Evolutionary conservation across 768 basidiomycete genomes (phyloP).

Genomic region (Ramaria sp.): DNA sequence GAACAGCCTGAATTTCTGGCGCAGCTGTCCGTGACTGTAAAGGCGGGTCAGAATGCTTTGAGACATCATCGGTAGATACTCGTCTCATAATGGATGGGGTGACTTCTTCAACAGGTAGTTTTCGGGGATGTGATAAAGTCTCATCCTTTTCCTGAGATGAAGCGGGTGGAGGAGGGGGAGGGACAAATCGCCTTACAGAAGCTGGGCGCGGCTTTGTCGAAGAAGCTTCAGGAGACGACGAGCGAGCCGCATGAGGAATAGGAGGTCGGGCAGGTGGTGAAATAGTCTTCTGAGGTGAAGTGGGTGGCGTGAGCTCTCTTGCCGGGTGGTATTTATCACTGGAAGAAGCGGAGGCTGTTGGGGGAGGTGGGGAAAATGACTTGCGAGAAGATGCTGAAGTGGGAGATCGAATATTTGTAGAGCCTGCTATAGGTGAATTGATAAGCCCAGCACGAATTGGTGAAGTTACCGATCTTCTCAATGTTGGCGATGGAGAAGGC

Average conservation of each 20-base stretch:
- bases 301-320: not conserved
- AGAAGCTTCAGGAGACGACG: not conserved
- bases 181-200: not conserved
- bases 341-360: slow-evolving; percentile 8
- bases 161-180: not conserved
- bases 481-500: not conserved
- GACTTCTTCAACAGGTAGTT: not conserved
- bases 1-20: slow-evolving; percentile 9
- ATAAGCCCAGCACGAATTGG: not conserved
- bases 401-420: not conserved
- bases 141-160: too few relatives aligned
- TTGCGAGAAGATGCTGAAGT: slow-evolving; percentile 6
- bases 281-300: not conserved
- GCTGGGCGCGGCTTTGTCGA: not conserved
- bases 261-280: slow-evolving; percentile 3
- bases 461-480: not conserved
- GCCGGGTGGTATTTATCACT: not conserved
- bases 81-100: not conserved
- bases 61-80: not conserved
- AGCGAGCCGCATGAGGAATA: not conserved
- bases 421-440: not conserved
- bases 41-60: not conserved
- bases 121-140: not conserved
- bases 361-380: not conserved
- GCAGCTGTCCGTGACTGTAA: not conserved